Base-by-base conservation (phyloP, 1,139 yeast species). In the Candida anutae region DNA sequence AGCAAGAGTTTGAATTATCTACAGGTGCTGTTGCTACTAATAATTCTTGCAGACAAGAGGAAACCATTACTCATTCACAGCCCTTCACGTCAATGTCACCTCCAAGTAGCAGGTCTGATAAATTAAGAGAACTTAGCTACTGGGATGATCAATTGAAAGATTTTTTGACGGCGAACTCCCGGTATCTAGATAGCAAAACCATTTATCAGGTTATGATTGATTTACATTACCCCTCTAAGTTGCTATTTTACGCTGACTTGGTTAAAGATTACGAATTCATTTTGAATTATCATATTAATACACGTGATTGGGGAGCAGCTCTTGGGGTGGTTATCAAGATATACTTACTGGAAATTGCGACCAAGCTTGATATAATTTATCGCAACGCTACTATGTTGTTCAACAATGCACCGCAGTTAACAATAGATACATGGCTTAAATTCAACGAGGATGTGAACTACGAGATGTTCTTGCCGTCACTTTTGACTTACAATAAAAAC, bases 351-450 rank as follows among this genome's bases (percentile, higher is more conserved):
- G 65, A 71, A 26, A 55, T 66, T 4, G 37, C 39, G 10, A 31
- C 36, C 3, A 36, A 45, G 8, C 41, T 40, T 1, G 62, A 63
- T 2, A 49, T 73, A 6, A 67, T 81, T 3, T 85, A 85, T 53
- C 66, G 70, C 33, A 75, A 75, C 34, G 66, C 96, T 1, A 75
- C 81, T 0, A 75, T 77, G 0, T 51, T 90, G 22, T 52, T 90
- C 31, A 62, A 77, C 4, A 82, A 84, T 42, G 55, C 71, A 6
- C 90, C 99, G 0, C 60, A 60, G 21, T 68, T 65, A 10, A 84
- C 95, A 0, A 74, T 83, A 2, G 82, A 80, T 24, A 67, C 83
- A 0, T 90, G 96, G 97, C 68, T 83, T 46, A 66, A 78, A 32
- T 53, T 76, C 27, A 37, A 44, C 13, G 48, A 44, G n/a, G 52